Base-by-base conservation (phyloP, 371 early-diverging fungal genomes). In the Mucor indicus region DNA sequence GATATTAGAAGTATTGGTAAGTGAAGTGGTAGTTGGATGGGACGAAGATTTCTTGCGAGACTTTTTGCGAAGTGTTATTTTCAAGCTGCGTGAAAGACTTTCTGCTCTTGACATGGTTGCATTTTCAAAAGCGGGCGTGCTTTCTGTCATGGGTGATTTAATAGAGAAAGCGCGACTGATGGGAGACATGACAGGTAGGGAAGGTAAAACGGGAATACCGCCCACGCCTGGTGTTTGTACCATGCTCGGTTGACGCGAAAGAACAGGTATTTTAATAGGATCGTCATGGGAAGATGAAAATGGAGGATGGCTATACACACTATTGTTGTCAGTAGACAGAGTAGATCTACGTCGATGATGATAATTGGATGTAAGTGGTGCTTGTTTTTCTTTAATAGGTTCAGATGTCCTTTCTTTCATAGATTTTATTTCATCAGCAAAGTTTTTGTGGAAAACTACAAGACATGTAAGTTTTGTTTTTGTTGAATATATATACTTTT, bases 371-470 rank as follows among this genome's bases (percentile, higher is more conserved):
- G 24, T 22, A 19, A 46, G 29, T 24, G 23, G 27, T 16, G 39
- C 9, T 15, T 13, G 6, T 33, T 13, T 4, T 33, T 33, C 35
- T 33, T 33, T 33, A 5, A n/a, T n/a, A n/a, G n/a, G n/a, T n/a
- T n/a, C 36, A 8, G 19, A 11, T 10, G 10, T 23, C 10, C 21
- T 42, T 41, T 39, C 50, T 30, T 40, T 40, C 11, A 35, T 21
- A 12, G 42, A 46, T 51, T 64, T 53, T 22, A 87, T 80, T 45
- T 89, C 89, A 11, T 80, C 80, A 16, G 65, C 76, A 63, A 85
- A 90, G 45, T 86, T 88, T 58, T 82, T 83, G 15, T 78, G 58
- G 65, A 83, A 90, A 22, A 82, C 83, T 85, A 53, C 1, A 23
- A 9, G 30, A 38, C 8, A 33, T 43, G 40, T 13, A 46, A 25